phyloP scores from a whole-genome alignment of 2,329 filamentous ascomycete genomes.

The Pseudodiploospora longispora region DNA sequence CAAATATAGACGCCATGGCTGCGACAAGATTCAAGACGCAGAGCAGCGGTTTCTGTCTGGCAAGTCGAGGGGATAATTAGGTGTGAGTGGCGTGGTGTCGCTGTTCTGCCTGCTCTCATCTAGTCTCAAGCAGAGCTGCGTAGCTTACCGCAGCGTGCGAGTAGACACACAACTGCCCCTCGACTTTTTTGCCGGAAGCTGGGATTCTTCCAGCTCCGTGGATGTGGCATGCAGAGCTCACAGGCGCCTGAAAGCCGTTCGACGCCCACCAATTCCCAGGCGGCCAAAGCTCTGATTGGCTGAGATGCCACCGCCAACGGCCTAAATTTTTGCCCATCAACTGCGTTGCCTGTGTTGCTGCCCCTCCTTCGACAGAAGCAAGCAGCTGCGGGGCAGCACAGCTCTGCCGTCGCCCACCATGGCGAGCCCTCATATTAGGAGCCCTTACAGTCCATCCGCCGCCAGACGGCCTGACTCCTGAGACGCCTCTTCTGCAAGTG shows the following conservation, averaged over 20 bases:
- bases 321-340: conserved; percentile 10
- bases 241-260: background rate
- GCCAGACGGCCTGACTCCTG: too few relatives aligned
- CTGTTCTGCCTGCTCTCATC: background rate
- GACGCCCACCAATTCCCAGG: background rate
- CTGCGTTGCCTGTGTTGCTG: background rate
- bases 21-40: conserved; percentile 15
- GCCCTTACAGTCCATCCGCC: too few relatives aligned
- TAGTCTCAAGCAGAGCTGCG: conserved; percentile 6
- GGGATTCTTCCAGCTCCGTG: conserved; percentile 19
- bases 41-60: conserved; percentile 4
- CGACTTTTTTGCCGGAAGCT: conserved; percentile 21
- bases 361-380: conserved; percentile 11
- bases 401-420: background rate
- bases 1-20: conserved; percentile 88
- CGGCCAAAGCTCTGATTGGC: conserved; percentile 11
- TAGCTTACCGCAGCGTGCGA: conserved; percentile 8
- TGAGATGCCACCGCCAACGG: conserved; percentile 3
- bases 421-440: too few relatives aligned
- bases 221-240: background rate
- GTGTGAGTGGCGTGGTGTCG: conserved; percentile 5
- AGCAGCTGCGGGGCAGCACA: conserved; percentile 12
- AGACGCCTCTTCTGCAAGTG: background rate
- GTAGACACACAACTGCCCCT: conserved; percentile 13
- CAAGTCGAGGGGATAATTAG: background rate